Evolutionary conservation across 169 alveolate genomes (phyloP).

Genomic region (Plasmodium gaboni): DNA sequence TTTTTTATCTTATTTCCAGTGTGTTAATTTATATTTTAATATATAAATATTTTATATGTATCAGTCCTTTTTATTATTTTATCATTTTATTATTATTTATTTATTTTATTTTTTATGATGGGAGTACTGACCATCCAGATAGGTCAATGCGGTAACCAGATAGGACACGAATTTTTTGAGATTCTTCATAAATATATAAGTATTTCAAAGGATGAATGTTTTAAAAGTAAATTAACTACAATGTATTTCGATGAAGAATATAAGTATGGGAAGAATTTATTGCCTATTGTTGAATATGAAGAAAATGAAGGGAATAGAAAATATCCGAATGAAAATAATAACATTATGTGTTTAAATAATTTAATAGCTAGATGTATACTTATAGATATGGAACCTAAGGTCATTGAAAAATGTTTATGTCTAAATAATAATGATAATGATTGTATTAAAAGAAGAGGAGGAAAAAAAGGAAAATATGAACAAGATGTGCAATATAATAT

Average conservation of each 20-base stretch:
- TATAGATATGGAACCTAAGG: conserved; percentile 76
- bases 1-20: too few relatives aligned
- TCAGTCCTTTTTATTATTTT: too few relatives aligned
- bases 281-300: conserved; percentile 58
- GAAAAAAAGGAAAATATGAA: conserved; percentile 5
- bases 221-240: conserved; percentile 17
- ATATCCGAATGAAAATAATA: conserved; percentile 5
- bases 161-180: conserved; percentile 44
- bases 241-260: conserved; percentile 74
- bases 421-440: neutral
- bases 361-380: conserved; percentile 54
- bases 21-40: too few relatives aligned
- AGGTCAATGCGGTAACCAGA: conserved; percentile 74
- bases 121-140: conserved; percentile 48
- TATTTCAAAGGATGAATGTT: conserved; percentile 28
- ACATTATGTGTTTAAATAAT: conserved; percentile 28
- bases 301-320: conserved; percentile 3
- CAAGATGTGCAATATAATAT: too few relatives aligned
- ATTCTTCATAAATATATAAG: conserved; percentile 22
- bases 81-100: neutral
- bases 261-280: conserved; percentile 30
- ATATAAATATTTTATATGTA: too few relatives aligned
- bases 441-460: neutral
- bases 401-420: conserved; percentile 52
- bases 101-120: conserved; percentile 22